A percentile compares a stretch with the other conserved stretches of the same genome.
Conservation (phyloP, 768 basidiomycete genomes). For the Megacollybia marginata region DNA sequence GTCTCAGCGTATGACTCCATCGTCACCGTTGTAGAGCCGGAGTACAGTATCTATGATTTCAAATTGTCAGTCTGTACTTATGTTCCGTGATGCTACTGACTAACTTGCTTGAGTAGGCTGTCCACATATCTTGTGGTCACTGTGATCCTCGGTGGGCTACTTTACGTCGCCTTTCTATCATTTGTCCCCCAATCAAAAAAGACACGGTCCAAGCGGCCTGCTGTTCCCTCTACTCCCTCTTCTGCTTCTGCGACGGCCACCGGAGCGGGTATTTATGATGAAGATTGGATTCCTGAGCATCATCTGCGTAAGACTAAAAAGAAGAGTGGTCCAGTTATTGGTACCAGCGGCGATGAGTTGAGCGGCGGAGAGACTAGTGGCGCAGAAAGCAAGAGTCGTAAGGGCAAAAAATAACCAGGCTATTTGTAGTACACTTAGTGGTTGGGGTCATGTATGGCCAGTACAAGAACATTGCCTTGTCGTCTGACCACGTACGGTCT, state of each 20-base stretch:
- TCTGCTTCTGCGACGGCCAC: constrained; percentile 52
- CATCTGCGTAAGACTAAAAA: constrained; percentile 65
- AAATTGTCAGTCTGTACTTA: constrained; percentile 50
- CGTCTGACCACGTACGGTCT: too few relatives aligned
- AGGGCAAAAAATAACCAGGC: constrained; percentile 7
- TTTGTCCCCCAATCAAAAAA: constrained; percentile 64
- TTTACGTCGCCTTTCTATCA: constrained; percentile 58
- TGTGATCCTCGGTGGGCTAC: constrained; percentile 52
- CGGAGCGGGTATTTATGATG: constrained; percentile 66
- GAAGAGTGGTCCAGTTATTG: constrained; percentile 38
- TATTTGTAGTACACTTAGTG: too few relatives aligned
- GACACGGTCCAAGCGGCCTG: constrained; percentile 36
- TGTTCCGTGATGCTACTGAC: constrained; percentile 3
- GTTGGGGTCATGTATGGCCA: too few relatives aligned
- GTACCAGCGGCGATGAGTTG: constrained; percentile 56
- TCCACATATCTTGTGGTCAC: constrained; percentile 67
- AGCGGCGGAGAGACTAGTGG: constrained; percentile 63
- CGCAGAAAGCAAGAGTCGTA: constrained; percentile 51
- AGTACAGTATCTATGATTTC: constrained; percentile 68
- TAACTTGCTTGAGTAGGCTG: constrained; percentile 26
- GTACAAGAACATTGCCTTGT: too few relatives aligned
- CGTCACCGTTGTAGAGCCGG: constrained; percentile 75
- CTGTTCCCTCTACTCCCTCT: constrained; percentile 45
- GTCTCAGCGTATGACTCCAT: constrained; percentile 68
- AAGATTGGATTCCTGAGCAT: constrained; percentile 92